These are phyloP conservation scores for Hapsidospora chrysogenum DNA, from an alignment of 495 filamentous ascomycete genomes.

Conservation along the genomic window DNA sequence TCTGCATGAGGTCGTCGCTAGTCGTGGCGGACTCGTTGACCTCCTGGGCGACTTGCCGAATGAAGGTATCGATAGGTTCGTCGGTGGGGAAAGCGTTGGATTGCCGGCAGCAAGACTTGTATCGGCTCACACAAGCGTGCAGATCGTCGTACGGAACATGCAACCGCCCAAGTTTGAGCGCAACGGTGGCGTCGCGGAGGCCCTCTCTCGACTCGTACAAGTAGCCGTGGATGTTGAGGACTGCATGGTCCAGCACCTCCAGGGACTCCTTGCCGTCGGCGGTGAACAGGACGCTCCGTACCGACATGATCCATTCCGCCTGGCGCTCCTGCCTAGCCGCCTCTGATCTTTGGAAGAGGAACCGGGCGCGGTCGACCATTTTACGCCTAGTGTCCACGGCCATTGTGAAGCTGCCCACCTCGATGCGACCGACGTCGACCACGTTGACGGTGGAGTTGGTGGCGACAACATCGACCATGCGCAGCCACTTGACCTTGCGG, in stretches of 20 bases:
- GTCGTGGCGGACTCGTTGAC: conserved; percentile 52
- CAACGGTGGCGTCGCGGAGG: conserved; percentile 75
- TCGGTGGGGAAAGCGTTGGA: conserved; percentile 9
- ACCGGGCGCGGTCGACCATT: conserved; percentile 75
- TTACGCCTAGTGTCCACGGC: conserved; percentile 81
- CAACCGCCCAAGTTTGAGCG: conserved; percentile 76
- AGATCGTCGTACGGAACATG: conserved; percentile 87
- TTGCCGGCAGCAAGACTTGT: conserved; percentile 20
- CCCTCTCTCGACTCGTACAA: conserved; percentile 80
- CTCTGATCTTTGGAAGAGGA: conserved; percentile 51
- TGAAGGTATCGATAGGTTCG: conserved; percentile 38
- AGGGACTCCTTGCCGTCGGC: conserved; percentile 68
- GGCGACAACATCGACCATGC: conserved; percentile 79
- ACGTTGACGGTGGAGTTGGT: conserved; percentile 60
- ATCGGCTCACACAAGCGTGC: conserved; percentile 36
- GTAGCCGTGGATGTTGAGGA: conserved; percentile 78
- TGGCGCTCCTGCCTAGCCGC: conserved; percentile 53
- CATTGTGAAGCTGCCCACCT: conserved; percentile 69
- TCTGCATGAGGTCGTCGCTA: conserved; percentile 62
- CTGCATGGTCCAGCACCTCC: conserved; percentile 81
- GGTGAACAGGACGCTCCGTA: conserved; percentile 75
- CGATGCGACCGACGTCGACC: conserved; percentile 63
- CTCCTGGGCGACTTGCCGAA: conserved; percentile 67
- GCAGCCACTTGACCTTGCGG: conserved; percentile 72
- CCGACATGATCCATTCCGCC: conserved; percentile 83